Percentiles rank a stretch among this genome's conserved stretches.
These are phyloP conservation scores for Pterulicium gracile DNA, from an alignment of 1,284 basidiomycete species.

Conservation along the genomic window DNA sequence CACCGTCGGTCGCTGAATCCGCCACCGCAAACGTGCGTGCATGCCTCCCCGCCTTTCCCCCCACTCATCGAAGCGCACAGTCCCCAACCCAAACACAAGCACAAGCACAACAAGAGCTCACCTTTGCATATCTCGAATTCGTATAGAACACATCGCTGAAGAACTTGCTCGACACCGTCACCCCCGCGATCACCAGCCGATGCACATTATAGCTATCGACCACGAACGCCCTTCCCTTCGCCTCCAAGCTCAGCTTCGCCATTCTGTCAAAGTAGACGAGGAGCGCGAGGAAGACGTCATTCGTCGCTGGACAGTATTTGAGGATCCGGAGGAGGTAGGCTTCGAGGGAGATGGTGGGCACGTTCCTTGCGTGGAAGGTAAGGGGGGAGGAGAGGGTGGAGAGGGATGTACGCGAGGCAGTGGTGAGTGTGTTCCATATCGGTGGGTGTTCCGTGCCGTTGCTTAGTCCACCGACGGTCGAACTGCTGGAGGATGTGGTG, in stretches of 20 bases:
- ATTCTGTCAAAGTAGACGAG: slow-evolving; percentile 96
- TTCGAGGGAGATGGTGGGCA: slow-evolving; percentile 92
- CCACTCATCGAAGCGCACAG: too few species aligned
- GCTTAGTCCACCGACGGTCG: slow-evolving; percentile 3
- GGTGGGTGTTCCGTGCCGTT: slow-evolving; percentile 26
- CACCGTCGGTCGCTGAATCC: too few species aligned
- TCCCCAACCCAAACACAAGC: slow-evolving; percentile 1
- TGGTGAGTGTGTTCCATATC: slow-evolving; percentile 58
- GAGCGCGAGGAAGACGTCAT: slow-evolving; percentile 92
- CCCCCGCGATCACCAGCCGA: slow-evolving; percentile 90
- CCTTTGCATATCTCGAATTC: slow-evolving; percentile 98
- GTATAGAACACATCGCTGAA: slow-evolving; percentile 99
- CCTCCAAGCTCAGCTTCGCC: slow-evolving; percentile 58
- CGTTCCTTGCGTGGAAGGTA: slow-evolving; percentile 92
- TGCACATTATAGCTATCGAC: slow-evolving; percentile 98
- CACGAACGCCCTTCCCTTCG: slow-evolving; percentile 70
- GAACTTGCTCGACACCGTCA: slow-evolving; percentile 98
- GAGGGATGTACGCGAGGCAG: slow-evolving; percentile 73
- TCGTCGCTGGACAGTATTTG: slow-evolving; percentile 97
- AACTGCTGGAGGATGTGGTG: background rate
- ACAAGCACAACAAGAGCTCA: slow-evolving; percentile 26
- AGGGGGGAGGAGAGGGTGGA: slow-evolving; percentile 75
- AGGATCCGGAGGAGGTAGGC: slow-evolving; percentile 91
- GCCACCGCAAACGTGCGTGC: too few species aligned
- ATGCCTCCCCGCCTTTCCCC: too few species aligned